Base-by-base conservation (phyloP, 202 grass and related monocot species). In the Sporobolus alterniflorus region DNA sequence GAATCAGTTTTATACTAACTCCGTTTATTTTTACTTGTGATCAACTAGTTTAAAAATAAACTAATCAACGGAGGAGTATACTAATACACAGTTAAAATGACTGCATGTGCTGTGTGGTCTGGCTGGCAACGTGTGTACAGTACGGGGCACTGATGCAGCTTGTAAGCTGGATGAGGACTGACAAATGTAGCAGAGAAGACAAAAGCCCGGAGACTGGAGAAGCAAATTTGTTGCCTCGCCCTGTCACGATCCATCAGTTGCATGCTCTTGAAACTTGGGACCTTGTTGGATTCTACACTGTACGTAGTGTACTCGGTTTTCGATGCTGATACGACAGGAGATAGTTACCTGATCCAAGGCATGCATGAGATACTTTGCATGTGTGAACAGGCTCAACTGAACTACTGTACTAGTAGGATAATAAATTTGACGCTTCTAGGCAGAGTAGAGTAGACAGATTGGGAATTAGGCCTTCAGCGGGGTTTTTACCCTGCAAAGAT, bases 241-340 rank as follows among this genome's bases (percentile, higher is more conserved):
- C 49, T 78, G 73, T 18, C 74, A 82, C 54, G 76, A 68, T 69
- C 60, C 48, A 65, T 48, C 16, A 11, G 39, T 32, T 78, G 24
- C 32, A 63, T 67, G 49, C 68, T 78, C 78, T 77, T 67, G 24
- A 48, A 77, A 72, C 71, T 81, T 71, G 70, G 21, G 17, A 54
- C 21, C 52, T 75, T 62, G 44, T 75, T 62, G 44, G 81, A 67
- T 59, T 81, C 64, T 73, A n/a, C n/a, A n/a, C n/a, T n/a, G n/a
- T n/a, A n/a, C n/a, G n/a, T n/a, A n/a, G n/a, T n/a, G n/a, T n/a
- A 11, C 67, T 68, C 41, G 46, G 43, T 39, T 70, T 75, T 64
- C 18, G 21, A 13, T 26, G 52, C n/a, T 29, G 70, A 62, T 25
- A 76, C 49, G 47, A 80, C 55, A 46, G 64, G 34, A 36, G 46